Percentiles rank a stretch among this genome's conserved stretches.
Conservation (phyloP, 176 grass and related monocot genomes). For the Musa itinerans region DNA sequence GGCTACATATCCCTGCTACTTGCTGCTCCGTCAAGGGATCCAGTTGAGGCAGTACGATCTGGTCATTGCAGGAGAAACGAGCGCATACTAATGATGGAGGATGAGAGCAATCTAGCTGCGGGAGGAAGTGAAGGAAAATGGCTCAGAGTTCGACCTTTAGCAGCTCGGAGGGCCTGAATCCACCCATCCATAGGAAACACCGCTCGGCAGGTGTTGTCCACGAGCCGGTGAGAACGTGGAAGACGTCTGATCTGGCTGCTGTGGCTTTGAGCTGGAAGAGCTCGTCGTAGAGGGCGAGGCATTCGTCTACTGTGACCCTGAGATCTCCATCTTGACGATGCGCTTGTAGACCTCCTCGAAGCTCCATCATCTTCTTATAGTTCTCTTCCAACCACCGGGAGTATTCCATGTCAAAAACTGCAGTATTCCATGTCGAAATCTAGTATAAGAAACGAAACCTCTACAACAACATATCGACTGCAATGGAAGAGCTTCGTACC, state of each 20-base stretch:
- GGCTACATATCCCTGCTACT: conserved; percentile 56
- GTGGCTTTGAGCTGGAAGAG: conserved; percentile 52
- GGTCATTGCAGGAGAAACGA: background rate
- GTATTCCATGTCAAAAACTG: conserved; percentile 63
- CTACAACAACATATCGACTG: too few species aligned
- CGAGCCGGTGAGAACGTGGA: conserved; percentile 72
- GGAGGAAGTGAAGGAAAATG: background rate
- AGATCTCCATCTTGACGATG: conserved; percentile 53
- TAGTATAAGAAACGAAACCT: background rate
- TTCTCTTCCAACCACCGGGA: conserved; percentile 55
- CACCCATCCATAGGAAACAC: conserved; percentile 88
- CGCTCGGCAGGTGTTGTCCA: conserved; percentile 58
- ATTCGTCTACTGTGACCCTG: conserved; percentile 47
- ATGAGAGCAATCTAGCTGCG: too few species aligned
- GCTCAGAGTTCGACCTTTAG: conserved; percentile 37
- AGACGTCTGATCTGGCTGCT: conserved; percentile 48
- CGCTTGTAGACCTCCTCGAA: conserved; percentile 39
- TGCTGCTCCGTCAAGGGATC: conserved; percentile 88
- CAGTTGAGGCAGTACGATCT: conserved; percentile 61
- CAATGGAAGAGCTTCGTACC: conserved; percentile 27
- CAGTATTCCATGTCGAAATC: conserved; percentile 20
- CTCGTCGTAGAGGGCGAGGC: conserved; percentile 52
- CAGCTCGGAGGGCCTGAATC: conserved; percentile 77
- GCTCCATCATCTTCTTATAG: conserved; percentile 39
- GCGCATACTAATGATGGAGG: too few species aligned